Conservation (phyloP, 352 stramenopile species). For the Peronospora belbahrii region DNA sequence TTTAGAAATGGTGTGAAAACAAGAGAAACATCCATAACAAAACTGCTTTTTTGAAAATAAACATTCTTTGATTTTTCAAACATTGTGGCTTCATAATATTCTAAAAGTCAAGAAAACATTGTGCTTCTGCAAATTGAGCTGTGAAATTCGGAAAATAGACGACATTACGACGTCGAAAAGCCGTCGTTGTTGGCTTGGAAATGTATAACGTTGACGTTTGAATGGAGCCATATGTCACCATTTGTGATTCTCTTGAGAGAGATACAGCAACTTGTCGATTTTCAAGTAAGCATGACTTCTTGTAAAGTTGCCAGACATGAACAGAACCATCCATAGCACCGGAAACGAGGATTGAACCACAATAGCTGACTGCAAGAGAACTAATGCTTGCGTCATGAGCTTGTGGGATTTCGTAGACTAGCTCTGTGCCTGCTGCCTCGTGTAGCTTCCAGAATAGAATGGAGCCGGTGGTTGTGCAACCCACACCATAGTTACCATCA, state of each 20-base stretch:
- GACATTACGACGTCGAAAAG: background rate
- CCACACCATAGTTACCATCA: constrained; percentile 62
- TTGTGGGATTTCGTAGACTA: constrained; percentile 54
- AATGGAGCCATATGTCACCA: constrained; percentile 15
- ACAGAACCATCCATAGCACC: constrained; percentile 53
- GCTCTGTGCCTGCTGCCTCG: constrained; percentile 27
- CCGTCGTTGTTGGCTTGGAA: background rate
- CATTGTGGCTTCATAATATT: too few species aligned
- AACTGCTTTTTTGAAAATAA: too few species aligned
- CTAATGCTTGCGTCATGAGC: constrained; percentile 60
- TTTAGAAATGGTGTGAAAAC: too few species aligned
- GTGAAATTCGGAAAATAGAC: constrained; percentile 11
- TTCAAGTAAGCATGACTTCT: constrained; percentile 1
- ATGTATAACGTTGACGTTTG: constrained; percentile 11
- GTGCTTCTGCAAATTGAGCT: constrained; percentile 22
- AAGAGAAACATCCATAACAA: too few species aligned
- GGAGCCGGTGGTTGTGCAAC: constrained; percentile 49
- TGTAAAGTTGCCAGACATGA: constrained; percentile 44
- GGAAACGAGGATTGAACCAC: constrained; percentile 51
- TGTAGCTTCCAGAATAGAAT: constrained; percentile 68
- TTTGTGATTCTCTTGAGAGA: background rate
- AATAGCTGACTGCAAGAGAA: constrained; percentile 43
- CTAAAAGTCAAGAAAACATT: constrained; percentile 33
- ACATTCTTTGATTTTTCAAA: too few species aligned
- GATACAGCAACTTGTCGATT: background rate